Evolutionary conservation across 2,329 filamentous ascomycete genomes (phyloP).

Genomic region (Aspergillus phoenicis): DNA sequence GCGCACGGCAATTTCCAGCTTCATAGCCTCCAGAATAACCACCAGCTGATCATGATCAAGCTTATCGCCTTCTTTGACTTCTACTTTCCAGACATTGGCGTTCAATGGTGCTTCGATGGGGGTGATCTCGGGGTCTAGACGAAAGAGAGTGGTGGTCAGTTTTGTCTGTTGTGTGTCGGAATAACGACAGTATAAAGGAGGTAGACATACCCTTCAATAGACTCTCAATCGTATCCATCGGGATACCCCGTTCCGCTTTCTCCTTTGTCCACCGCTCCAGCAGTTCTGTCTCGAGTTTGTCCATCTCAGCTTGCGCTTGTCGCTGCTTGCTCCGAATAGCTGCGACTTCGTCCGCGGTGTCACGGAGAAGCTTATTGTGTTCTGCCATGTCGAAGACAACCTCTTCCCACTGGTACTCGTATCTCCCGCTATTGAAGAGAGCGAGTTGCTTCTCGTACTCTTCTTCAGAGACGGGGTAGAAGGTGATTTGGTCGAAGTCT

Average conservation of each 20-base stretch:
- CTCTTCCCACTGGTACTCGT: constrained; percentile 55
- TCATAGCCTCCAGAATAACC: constrained; percentile 59
- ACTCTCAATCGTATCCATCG: constrained; percentile 53
- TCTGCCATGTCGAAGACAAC: constrained; percentile 58
- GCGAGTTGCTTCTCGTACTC: constrained; percentile 55
- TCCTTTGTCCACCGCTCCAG: constrained; percentile 43
- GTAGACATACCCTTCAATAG: constrained; percentile 48
- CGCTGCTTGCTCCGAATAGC: constrained; percentile 50
- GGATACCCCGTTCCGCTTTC: constrained; percentile 53
- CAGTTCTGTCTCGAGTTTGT: constrained; percentile 39
- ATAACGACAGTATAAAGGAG: background rate
- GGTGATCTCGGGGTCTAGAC: constrained; percentile 38
- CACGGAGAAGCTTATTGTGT: constrained; percentile 54
- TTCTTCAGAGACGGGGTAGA: constrained; percentile 55
- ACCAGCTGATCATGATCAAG: constrained; percentile 49
- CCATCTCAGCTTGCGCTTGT: constrained; percentile 51
- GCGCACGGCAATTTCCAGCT: constrained; percentile 56
- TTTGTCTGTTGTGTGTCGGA: background rate
- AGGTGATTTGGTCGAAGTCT: constrained; percentile 60
- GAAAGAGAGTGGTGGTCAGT: background rate
- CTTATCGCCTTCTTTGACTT: constrained; percentile 46
- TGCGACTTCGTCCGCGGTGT: constrained; percentile 52
- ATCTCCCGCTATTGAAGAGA: constrained; percentile 54
- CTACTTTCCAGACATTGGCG: constrained; percentile 59
- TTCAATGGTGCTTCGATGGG: constrained; percentile 48